Percentiles rank a stretch among this genome's conserved stretches.
phyloP scores from a whole-genome alignment of 352 stramenopile species.

The Phytophthora tentaculata region DNA sequence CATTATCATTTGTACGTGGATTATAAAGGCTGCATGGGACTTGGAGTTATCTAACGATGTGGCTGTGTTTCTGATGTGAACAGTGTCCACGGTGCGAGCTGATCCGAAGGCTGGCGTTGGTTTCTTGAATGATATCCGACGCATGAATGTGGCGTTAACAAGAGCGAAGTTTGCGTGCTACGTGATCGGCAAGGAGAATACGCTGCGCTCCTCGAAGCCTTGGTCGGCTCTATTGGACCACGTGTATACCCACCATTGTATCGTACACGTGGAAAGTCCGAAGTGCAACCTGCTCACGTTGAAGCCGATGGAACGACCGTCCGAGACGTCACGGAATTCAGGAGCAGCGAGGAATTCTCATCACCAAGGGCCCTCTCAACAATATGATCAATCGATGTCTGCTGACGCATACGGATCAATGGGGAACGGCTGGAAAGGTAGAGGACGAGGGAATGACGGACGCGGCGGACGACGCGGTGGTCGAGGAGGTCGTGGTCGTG shows the following conservation, averaged over 20 bases:
- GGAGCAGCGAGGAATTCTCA: slow-evolving; percentile 23
- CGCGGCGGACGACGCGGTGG: slow-evolving; percentile 30
- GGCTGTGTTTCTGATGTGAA: slow-evolving; percentile 11
- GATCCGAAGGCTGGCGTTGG: slow-evolving; percentile 83
- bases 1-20: slow-evolving; percentile 88
- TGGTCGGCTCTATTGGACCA: slow-evolving; percentile 85
- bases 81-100: slow-evolving; percentile 88
- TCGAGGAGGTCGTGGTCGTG: slow-evolving; percentile 43
- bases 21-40: too few relatives aligned
- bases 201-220: slow-evolving; percentile 84
- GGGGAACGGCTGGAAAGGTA: slow-evolving; percentile 41
- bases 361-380: slow-evolving; percentile 22
- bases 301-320: slow-evolving; percentile 58
- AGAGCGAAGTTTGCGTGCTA: slow-evolving; percentile 90
- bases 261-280: slow-evolving; percentile 86
- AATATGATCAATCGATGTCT: slow-evolving; percentile 22
- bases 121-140: slow-evolving; percentile 89
- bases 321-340: slow-evolving; percentile 23
- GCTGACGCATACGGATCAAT: slow-evolving; percentile 16
- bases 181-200: slow-evolving; percentile 85
- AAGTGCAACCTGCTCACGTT: slow-evolving; percentile 79
- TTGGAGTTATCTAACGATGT: slow-evolving; percentile 22
- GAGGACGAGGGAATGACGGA: slow-evolving; percentile 44
- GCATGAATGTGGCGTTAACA: slow-evolving; percentile 91
- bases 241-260: slow-evolving; percentile 60